Conservation (phyloP, 768 basidiomycete genomes). For the Tulasnella sp. region DNA sequence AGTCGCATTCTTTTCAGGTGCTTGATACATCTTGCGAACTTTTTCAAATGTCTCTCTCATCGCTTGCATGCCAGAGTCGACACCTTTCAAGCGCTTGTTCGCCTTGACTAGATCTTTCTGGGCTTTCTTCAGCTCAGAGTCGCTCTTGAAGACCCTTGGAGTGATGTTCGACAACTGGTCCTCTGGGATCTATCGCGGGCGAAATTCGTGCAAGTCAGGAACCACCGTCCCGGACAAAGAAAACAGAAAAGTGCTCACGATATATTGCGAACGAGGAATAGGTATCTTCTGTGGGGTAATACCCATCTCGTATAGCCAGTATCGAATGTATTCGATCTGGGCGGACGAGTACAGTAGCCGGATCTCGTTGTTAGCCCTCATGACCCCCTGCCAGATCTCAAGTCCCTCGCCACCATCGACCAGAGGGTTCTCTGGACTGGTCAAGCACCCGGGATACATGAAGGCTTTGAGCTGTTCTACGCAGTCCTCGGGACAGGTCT, state of each 20-base stretch:
- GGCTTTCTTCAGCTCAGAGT: conserved; percentile 47
- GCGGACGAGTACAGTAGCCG: conserved; percentile 76
- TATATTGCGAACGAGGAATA: conserved; percentile 69
- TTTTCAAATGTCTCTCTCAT: conserved; percentile 62
- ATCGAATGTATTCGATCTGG: conserved; percentile 77
- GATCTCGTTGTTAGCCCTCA: conserved; percentile 55
- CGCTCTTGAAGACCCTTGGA: conserved; percentile 39
- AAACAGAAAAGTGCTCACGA: conserved; percentile 28
- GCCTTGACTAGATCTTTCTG: conserved; percentile 69
- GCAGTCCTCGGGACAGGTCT: conserved; percentile 48
- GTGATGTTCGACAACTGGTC: neutral
- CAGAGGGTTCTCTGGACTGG: conserved; percentile 65
- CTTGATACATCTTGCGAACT: conserved; percentile 50
- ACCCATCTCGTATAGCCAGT: conserved; percentile 71
- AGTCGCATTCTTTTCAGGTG: conserved; percentile 47
- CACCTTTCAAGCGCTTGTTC: conserved; percentile 65
- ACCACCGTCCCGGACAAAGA: neutral
- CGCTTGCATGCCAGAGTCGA: conserved; percentile 43
- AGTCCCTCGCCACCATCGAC: conserved; percentile 55
- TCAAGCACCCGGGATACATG: conserved; percentile 59
- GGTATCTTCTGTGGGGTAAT: conserved; percentile 58
- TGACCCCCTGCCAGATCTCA: conserved; percentile 56
- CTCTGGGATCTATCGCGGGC: neutral
- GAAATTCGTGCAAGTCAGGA: neutral
- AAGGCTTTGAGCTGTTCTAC: conserved; percentile 55